These are phyloP conservation scores for Pestalotiopsis fici DNA, from an alignment of 2,329 filamentous ascomycete genomes.

Conservation along the genomic window DNA sequence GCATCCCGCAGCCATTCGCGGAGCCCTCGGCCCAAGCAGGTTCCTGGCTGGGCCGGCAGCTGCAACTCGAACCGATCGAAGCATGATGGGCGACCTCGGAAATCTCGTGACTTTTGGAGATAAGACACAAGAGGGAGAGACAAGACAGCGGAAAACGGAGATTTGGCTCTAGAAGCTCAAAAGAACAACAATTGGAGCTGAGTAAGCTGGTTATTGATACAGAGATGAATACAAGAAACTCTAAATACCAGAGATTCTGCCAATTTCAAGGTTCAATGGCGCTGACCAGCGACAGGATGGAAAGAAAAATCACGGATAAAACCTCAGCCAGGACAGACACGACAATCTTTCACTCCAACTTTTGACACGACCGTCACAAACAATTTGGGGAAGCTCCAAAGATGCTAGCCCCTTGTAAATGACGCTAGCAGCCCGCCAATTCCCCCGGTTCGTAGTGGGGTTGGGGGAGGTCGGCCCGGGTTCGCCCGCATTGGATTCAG, in stretches of 20 bases:
- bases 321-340: background rate
- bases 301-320: background rate
- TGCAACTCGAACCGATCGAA: constrained; percentile 37
- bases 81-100: constrained; percentile 23
- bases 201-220: background rate
- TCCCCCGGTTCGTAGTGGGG: background rate
- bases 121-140: no score
- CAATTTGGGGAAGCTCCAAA: background rate
- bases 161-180: background rate
- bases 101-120: background rate
- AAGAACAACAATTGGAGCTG: background rate
- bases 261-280: background rate
- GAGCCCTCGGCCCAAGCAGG: constrained; percentile 34
- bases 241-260: background rate
- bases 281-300: background rate
- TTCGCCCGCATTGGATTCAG: background rate
- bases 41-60: constrained; percentile 29
- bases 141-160: background rate
- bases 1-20: constrained; percentile 27
- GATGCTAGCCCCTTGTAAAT: background rate
- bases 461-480: background rate
- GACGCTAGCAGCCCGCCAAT: background rate
- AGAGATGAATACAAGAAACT: background rate
- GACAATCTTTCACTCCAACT: background rate
- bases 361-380: background rate